Evolutionary conservation across 2,329 filamentous ascomycete genomes (phyloP).

Genomic region (Penicillium glabrum): DNA sequence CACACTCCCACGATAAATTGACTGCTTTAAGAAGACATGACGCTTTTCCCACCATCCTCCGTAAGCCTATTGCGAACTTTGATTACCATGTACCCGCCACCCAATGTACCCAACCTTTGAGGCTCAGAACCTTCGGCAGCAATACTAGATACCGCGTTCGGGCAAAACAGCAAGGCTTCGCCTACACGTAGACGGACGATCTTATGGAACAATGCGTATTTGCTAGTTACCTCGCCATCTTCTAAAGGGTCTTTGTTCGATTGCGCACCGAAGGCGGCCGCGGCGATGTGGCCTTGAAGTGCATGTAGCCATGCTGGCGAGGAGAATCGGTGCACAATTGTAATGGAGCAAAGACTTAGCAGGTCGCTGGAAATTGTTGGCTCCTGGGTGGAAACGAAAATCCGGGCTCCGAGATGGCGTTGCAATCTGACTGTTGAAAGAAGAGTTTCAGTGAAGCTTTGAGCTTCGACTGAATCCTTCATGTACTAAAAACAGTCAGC

Average conservation of each 20-base stretch:
- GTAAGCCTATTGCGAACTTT: not conserved
- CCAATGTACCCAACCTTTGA: not conserved
- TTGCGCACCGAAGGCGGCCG: constrained; percentile 11
- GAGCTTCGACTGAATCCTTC: constrained; percentile 51
- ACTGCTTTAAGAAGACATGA: not conserved
- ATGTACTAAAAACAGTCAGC: not conserved
- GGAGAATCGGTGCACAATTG: constrained; percentile 70
- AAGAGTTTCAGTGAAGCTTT: constrained; percentile 61
- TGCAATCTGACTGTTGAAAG: constrained; percentile 67
- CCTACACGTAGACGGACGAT: not conserved
- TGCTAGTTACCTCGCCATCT: not conserved
- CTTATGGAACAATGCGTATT: not conserved
- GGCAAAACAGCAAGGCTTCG: not conserved
- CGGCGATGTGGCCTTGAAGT: constrained; percentile 52
- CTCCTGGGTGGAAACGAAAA: constrained; percentile 76
- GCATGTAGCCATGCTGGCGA: constrained; percentile 62
- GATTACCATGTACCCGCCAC: not conserved
- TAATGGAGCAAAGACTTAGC: constrained; percentile 70
- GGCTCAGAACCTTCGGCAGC: not conserved
- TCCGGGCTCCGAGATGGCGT: constrained; percentile 65
- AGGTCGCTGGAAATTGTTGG: constrained; percentile 68
- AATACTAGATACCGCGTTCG: not conserved
- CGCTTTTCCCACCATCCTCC: not conserved
- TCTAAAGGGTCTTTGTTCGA: not conserved
- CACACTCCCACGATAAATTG: too few relatives aligned